These are phyloP conservation scores for Talaromyces amestolkiae DNA, from an alignment of 2,329 filamentous ascomycete genomes.

Conservation along the genomic window DNA sequence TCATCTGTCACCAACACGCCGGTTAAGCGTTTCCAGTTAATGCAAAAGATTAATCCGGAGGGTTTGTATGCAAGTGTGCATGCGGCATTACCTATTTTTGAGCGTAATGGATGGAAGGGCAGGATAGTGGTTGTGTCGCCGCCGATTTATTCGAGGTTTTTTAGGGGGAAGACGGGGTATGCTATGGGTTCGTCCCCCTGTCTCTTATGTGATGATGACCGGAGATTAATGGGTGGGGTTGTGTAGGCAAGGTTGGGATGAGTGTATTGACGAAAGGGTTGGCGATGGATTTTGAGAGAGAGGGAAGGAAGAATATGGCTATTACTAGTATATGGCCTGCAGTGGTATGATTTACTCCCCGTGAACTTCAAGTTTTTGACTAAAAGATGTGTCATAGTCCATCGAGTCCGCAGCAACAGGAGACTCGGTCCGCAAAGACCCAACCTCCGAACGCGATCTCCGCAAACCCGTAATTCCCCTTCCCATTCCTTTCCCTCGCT, in stretches of 20 bases:
- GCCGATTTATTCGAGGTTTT: slow-evolving; percentile 82
- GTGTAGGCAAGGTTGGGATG: slow-evolving; percentile 71
- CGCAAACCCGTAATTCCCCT: slow-evolving; percentile 53
- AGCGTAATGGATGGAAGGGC: slow-evolving; percentile 53
- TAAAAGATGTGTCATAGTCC: slow-evolving; percentile 37
- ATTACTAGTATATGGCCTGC: slow-evolving; percentile 83
- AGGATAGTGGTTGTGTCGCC: slow-evolving; percentile 77
- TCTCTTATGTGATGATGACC: no score
- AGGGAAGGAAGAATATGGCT: slow-evolving; percentile 66
- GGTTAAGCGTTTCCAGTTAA: slow-evolving; percentile 71
- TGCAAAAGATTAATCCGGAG: slow-evolving; percentile 72
- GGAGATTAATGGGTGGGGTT: neutral
- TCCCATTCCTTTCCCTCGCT: neutral
- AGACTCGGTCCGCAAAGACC: slow-evolving; percentile 47
- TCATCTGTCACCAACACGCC: slow-evolving; percentile 69
- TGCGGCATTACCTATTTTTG: slow-evolving; percentile 65
- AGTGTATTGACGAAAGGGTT: slow-evolving; percentile 76
- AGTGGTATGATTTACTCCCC: slow-evolving; percentile 49
- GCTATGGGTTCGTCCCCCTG: slow-evolving; percentile 53
- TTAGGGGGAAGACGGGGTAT: slow-evolving; percentile 81
- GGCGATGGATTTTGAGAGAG: slow-evolving; percentile 73
- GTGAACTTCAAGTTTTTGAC: no score
- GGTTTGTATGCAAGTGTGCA: slow-evolving; percentile 73
- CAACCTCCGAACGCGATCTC: slow-evolving; percentile 56
- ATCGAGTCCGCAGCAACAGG: slow-evolving; percentile 75